Percentiles rank a stretch among this genome's conserved stretches.
These are phyloP conservation scores for Quaeritorhiza haematococci DNA, from an alignment of 371 early-diverging fungal species.

Conservation along the genomic window DNA sequence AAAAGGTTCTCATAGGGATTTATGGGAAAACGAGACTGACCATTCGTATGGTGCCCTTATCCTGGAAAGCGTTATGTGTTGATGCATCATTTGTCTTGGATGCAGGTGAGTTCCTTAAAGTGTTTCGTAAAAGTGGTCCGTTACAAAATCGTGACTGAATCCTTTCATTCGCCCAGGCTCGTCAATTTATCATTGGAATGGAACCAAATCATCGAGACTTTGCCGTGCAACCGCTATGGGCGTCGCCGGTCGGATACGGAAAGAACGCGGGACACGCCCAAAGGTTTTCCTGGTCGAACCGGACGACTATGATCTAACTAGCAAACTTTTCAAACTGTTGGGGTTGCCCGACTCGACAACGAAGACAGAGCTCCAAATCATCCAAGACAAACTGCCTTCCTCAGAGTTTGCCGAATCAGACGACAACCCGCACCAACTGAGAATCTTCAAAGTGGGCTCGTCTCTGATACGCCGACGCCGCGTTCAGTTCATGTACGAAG, in stretches of 20 bases:
- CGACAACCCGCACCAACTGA: neutral
- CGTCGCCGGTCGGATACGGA: slow-evolving; percentile 24
- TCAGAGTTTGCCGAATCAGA: neutral
- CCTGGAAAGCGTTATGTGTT: neutral
- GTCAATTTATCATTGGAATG: slow-evolving; percentile 22
- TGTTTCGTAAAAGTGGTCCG: neutral
- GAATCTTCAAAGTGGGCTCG: slow-evolving; percentile 8
- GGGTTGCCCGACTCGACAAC: neutral
- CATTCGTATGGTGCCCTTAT: slow-evolving; percentile 3
- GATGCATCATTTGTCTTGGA: slow-evolving; percentile 11
- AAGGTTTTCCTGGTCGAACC: slow-evolving; percentile 18
- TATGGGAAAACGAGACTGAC: slow-evolving; percentile 13
- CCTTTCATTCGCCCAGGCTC: slow-evolving; percentile 7
- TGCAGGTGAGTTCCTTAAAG: slow-evolving; percentile 1
- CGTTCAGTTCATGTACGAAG: slow-evolving; percentile 16
- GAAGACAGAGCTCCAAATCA: neutral
- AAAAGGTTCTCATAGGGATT: slow-evolving; percentile 13
- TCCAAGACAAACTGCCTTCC: too few species aligned
- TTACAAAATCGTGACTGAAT: neutral
- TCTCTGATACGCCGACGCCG: neutral
- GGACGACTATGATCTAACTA: slow-evolving; percentile 10
- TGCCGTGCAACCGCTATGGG: slow-evolving; percentile 28
- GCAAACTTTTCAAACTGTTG: slow-evolving; percentile 3
- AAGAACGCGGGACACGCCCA: slow-evolving; percentile 23
- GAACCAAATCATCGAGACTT: slow-evolving; percentile 18